phyloP scores from a whole-genome alignment of 2,329 filamentous ascomycete species.

The Onygenales sp. region DNA sequence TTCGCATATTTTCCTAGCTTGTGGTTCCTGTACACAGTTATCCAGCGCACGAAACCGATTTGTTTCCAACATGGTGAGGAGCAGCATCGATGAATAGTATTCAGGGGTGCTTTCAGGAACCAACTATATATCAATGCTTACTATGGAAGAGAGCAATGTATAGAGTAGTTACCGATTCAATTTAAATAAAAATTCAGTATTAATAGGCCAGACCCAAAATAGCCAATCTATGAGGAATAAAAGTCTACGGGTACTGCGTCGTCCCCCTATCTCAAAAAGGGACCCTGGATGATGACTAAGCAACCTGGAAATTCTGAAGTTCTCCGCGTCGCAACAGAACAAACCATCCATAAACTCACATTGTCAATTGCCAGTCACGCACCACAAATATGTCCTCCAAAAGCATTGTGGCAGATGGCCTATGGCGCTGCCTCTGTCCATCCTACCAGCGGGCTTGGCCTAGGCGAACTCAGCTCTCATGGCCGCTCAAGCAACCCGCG shows the following conservation, averaged over 20 bases:
- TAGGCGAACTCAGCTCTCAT: not conserved
- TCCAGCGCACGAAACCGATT: not conserved
- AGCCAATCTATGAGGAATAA: not conserved
- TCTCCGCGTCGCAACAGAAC: not conserved
- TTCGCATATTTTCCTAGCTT: not conserved
- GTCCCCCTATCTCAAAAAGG: not conserved
- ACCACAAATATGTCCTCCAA: slow-evolving; percentile 22
- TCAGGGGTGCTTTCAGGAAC: not conserved
- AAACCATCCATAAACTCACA: not conserved
- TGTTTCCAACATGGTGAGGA: not conserved
- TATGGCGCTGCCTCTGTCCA: slow-evolving; percentile 34
- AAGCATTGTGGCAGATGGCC: slow-evolving; percentile 25
- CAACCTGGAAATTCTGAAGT: not conserved
- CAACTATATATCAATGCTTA: not conserved
- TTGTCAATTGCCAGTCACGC: not conserved
- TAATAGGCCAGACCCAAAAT: not conserved
- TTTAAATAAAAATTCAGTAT: not conserved
- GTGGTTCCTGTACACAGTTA: not conserved
- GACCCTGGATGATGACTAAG: not conserved
- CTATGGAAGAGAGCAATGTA: not conserved
- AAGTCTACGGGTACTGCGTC: not conserved
- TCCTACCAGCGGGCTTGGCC: slow-evolving; percentile 17
- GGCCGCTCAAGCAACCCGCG: not conserved
- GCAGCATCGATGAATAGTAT: not conserved
- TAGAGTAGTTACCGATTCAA: not conserved